Percentiles rank a stretch among this genome's conserved stretches.
Conservation (phyloP, 2,329 filamentous ascomycete genomes). For the Aplosporella prunicola region DNA sequence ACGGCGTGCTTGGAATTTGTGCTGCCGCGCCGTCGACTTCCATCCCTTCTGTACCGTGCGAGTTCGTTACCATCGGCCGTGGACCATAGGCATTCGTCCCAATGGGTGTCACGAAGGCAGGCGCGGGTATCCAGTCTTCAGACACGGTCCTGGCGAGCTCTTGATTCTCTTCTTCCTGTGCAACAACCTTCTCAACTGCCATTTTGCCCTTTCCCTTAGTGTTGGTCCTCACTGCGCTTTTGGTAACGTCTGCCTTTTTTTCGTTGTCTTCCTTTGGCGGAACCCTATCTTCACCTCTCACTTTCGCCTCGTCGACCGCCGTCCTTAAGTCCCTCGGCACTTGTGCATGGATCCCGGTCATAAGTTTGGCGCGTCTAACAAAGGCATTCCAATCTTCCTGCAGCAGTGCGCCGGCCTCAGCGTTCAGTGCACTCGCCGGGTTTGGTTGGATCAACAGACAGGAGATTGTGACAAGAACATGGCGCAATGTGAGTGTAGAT, state of each 20-base stretch:
- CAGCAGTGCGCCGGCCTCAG: conserved; percentile 48
- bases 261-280: conserved; percentile 27
- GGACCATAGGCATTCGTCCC: not conserved
- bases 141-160: conserved; percentile 21
- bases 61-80: conserved; percentile 21
- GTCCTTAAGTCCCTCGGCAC: conserved; percentile 38
- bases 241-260: conserved; percentile 20
- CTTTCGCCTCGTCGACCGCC: conserved; percentile 44
- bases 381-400: conserved; percentile 52
- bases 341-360: conserved; percentile 53
- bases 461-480: conserved; percentile 50
- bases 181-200: conserved; percentile 10
- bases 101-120: conserved; percentile 15
- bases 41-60: conserved; percentile 14
- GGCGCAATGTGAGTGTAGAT: conserved; percentile 45
- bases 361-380: conserved; percentile 47
- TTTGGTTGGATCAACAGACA: conserved; percentile 56
- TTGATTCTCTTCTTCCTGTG: conserved; percentile 20
- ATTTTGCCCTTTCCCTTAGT: conserved; percentile 16
- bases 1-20: conserved; percentile 14
- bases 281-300: conserved; percentile 37
- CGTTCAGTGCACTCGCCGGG: conserved; percentile 54
- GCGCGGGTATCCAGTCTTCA: conserved; percentile 28
- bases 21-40: conserved; percentile 12
- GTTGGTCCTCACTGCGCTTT: conserved; percentile 13